A percentile compares a stretch with the other conserved stretches of the same genome.
phyloP scores from a whole-genome alignment of 352 stramenopile species.

The Globisporangium sylvaticum region DNA sequence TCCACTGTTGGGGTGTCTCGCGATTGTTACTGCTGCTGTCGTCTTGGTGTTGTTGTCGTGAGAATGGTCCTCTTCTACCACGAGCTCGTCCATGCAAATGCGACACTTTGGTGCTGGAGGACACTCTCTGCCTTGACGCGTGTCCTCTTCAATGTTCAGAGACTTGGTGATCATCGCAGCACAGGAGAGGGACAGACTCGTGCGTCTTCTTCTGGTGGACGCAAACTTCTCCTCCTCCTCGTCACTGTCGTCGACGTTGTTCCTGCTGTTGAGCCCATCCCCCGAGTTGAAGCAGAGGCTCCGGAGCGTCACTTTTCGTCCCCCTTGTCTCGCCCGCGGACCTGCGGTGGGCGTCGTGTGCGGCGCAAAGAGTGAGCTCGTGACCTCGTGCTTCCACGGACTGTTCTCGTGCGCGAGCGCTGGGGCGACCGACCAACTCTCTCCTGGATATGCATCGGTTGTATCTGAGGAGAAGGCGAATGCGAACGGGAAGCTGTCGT shows the following conservation, averaged over 20 bases:
- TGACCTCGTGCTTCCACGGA: conserved; percentile 1
- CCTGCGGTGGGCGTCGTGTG: conserved; percentile 9
- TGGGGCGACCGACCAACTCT: background rate
- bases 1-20: background rate
- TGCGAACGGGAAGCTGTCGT: background rate
- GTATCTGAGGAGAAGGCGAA: background rate
- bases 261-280: background rate
- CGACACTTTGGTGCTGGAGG: background rate
- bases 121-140: background rate
- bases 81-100: conserved; percentile 1
- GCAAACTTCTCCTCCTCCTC: background rate
- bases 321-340: background rate
- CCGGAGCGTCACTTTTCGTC: conserved; percentile 3
- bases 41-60: background rate
- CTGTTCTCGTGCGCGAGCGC: conserved; percentile 7
- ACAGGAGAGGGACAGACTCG: conserved; percentile 1
- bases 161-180: background rate
- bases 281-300: conserved; percentile 5
- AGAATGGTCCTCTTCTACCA: background rate
- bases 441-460: background rate
- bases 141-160: background rate
- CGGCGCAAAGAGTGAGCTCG: conserved; percentile 6
- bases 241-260: background rate
- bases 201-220: background rate
- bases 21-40: background rate